Base-by-base conservation (phyloP, 1,139 yeast species). In the Meyerozyma elateridarum region DNA sequence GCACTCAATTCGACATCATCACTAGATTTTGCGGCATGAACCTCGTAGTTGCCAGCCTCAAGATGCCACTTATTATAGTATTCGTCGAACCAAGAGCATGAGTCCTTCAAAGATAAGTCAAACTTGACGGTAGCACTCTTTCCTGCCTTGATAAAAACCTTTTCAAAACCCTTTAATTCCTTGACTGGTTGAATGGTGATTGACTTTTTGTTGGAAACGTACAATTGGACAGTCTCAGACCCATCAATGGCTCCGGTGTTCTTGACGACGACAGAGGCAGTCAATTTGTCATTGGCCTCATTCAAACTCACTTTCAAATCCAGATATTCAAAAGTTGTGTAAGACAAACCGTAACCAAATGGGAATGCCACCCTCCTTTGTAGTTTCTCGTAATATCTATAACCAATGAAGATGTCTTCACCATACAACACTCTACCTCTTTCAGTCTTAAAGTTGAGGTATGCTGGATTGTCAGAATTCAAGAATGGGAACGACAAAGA, bases 261-360 rank as follows among this genome's bases (percentile, higher is more conserved):
- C 29, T 53, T 55, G 25, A 72, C 72, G 27, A 54, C 53, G 17
- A 70, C 66, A 3, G 62, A 37, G 5, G 63, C 47, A 39, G 34
- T 6, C 42, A 40, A 20, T 32, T 17, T 25, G 8, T 37, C 30
- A 8, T 17, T 21, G 17, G 40, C 45, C 5, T 39, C 48, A 6
- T 39, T 38, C 5, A 30, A 25, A 6, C 16, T 16, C 7, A 54
- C 50, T 36, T 29, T 27, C 18, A 41, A 33, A 21, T 44, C 45
- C 4, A 21, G 16, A 15, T 45, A 22, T 12, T 49, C 55, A 43
- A 73, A 77, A 1, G 57, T 41, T 6, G 82, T 67, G 52, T 76
- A 78, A 3, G 82, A 73, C 35, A 77, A 61, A 11, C 84, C 84
- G 46, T 54, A 62, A 11, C 84, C 84, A 52, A 78, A 78, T 30